Base-by-base conservation (phyloP, 1,284 basidiomycete genomes). In the Bjerkandera adusta region DNA sequence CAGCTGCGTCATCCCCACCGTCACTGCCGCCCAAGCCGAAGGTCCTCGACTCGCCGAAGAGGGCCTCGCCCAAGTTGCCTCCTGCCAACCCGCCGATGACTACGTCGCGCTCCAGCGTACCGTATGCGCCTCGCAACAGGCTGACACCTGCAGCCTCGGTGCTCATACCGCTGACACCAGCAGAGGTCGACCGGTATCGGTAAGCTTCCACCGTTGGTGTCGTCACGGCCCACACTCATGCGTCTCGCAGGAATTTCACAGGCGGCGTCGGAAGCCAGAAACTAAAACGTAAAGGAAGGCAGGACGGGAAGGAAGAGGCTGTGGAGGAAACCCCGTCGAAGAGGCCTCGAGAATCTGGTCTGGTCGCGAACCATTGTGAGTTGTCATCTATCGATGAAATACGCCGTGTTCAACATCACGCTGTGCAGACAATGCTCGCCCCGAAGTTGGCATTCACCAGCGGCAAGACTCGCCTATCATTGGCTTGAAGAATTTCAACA, bases 401-500 rank as follows among this genome's bases (percentile, higher is more conserved):
- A 10, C 27, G 27, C 22, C 39, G 8, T 21, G 27, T 22, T 22
- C n/a, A 30, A 15, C n/a, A 16, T 29, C 11, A 20, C 25, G 11
- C 21, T n/a, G 7, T 27, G 21, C 16, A 95, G 91, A 99, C 69
- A 99, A 99, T 65, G 78, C 83, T 35, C 83, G 97, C 8, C 92
- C 90, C 3, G 94, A 99, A 51, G 87, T 96, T 10, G 94, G 92
- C 43, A 79, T 92, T 24, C 74, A 83, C 7, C 83, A 88, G 54
- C 86, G 97, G 29, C 79, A 82, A 53, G 83, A 87, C n/a, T 97
- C 94, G 5, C 92, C 94, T 26, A 99, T 99, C 61, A 92, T 97
- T 49, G 94, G 93, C 18, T 77, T 99, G 47, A 95, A 96, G 67
- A 91, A 83, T 64, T 99, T 98, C 73, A 99, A 99, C 72, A 99